These are phyloP conservation scores for Podospora pseudopauciseta DNA, from an alignment of 495 filamentous ascomycete genomes.

Conservation along the genomic window DNA sequence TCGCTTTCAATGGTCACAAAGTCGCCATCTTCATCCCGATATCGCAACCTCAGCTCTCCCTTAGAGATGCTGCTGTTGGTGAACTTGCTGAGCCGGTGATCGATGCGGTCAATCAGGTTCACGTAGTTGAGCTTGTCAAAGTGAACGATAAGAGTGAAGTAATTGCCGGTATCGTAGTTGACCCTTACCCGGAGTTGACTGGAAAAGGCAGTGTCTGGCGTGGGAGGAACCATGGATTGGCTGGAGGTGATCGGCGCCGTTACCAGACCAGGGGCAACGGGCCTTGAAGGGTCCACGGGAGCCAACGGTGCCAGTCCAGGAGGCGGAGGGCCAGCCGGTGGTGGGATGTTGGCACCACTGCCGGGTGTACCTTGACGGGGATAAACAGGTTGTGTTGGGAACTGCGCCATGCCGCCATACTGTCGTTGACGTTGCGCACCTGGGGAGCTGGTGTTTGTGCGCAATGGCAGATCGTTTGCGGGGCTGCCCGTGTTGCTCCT, in stretches of 20 bases:
- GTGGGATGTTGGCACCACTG: constrained; percentile 27
- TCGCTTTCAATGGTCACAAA: constrained; percentile 90
- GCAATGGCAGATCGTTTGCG: constrained; percentile 47
- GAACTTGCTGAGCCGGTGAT: constrained; percentile 82
- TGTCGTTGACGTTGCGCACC: constrained; percentile 43
- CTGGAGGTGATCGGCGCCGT: constrained; percentile 30
- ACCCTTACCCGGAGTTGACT: constrained; percentile 94
- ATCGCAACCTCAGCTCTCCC: constrained; percentile 76
- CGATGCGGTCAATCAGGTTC: constrained; percentile 91
- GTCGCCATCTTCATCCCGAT: constrained; percentile 89
- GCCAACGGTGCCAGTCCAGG: constrained; percentile 32
- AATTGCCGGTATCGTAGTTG: constrained; percentile 72
- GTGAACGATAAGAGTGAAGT: constrained; percentile 87
- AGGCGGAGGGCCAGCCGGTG: constrained; percentile 31
- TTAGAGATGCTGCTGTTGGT: constrained; percentile 74
- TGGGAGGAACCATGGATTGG: constrained; percentile 40
- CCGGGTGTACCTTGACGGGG: constrained; percentile 43
- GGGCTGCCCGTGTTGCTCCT: constrained; percentile 53
- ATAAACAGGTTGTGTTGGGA: constrained; percentile 45
- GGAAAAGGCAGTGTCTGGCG: constrained; percentile 56
- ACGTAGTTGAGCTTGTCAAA: constrained; percentile 84
- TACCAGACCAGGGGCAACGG: constrained; percentile 30
- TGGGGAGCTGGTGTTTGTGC: constrained; percentile 53
- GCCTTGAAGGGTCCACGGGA: constrained; percentile 23
- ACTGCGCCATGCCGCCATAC: constrained; percentile 44